Percentiles rank a stretch among this genome's conserved stretches.
Evolutionary conservation across 805 yeast species (phyloP).

Genomic region (Lachancea sp.): DNA sequence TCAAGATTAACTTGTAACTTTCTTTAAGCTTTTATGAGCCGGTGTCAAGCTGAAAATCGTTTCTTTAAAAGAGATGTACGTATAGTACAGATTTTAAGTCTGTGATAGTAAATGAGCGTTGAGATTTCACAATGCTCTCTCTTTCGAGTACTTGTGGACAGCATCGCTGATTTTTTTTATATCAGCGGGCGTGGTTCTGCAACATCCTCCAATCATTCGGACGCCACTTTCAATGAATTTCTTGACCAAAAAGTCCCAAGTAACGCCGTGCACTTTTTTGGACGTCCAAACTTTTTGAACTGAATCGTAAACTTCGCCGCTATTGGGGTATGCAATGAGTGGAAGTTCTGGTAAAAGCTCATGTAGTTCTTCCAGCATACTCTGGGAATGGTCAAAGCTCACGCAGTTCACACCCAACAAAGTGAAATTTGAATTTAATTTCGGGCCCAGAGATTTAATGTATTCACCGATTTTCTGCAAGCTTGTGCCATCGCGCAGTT

Average conservation of each 20-base stretch:
- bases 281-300: conserved; percentile 37
- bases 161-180: too few relatives aligned
- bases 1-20: too few relatives aligned
- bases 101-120: too few relatives aligned
- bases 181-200: conserved; percentile 42
- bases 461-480: neutral
- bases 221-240: conserved; percentile 39
- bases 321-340: conserved; percentile 55
- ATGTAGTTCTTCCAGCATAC: too few relatives aligned
- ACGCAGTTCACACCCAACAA: conserved; percentile 7
- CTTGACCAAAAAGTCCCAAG: conserved; percentile 36
- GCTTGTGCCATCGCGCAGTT: conserved; percentile 43
- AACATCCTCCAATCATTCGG: conserved; percentile 67
- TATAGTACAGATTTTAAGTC: too few relatives aligned
- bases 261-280: conserved; percentile 18
- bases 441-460: neutral
- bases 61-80: too few relatives aligned
- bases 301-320: conserved; percentile 60
- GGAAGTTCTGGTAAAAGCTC: too few relatives aligned
- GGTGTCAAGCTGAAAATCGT: too few relatives aligned
- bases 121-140: too few relatives aligned
- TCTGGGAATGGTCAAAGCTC: too few relatives aligned
- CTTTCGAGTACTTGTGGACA: too few relatives aligned
- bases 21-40: too few relatives aligned
- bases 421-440: neutral